These are phyloP conservation scores for Phyllosticta citrichinensis DNA, from an alignment of 2,329 filamentous ascomycete genomes.

Conservation along the genomic window DNA sequence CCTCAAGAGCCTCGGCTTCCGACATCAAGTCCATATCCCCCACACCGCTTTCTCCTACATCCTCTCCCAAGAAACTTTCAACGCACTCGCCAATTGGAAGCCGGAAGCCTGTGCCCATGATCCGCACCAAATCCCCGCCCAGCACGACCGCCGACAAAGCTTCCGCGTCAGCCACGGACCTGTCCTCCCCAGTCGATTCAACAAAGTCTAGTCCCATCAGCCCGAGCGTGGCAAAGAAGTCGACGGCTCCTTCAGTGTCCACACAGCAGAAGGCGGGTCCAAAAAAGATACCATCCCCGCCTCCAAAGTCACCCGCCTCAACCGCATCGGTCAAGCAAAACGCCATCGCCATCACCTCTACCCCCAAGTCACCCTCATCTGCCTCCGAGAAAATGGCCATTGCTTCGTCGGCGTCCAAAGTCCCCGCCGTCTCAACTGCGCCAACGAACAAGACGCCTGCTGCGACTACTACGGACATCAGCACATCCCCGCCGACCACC, in stretches of 20 bases:
- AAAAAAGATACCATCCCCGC: background rate
- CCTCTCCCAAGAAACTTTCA: slow-evolving; percentile 3
- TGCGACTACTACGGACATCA: background rate
- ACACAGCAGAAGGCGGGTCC: background rate
- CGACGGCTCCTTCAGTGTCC: background rate
- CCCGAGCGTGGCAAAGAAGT: background rate
- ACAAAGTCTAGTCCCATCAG: background rate
- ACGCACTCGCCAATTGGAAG: slow-evolving; percentile 17
- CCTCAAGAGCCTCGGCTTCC: background rate
- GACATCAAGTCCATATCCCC: background rate
- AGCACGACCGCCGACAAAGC: background rate
- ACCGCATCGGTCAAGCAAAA: background rate
- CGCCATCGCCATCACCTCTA: background rate
- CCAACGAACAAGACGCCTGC: background rate
- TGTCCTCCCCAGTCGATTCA: background rate
- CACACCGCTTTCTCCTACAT: background rate
- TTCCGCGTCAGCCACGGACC: background rate
- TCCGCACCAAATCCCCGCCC: slow-evolving; percentile 11
- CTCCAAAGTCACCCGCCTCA: background rate
- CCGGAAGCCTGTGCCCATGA: slow-evolving; percentile 15
- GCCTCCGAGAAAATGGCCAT: slow-evolving; percentile 14
- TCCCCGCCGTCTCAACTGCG: background rate
- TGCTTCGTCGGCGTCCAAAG: background rate
- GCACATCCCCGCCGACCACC: background rate
- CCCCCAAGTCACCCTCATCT: slow-evolving; percentile 2